Base-by-base conservation (phyloP, 2,329 filamentous ascomycete species). In the Aspergillus intermedius region DNA sequence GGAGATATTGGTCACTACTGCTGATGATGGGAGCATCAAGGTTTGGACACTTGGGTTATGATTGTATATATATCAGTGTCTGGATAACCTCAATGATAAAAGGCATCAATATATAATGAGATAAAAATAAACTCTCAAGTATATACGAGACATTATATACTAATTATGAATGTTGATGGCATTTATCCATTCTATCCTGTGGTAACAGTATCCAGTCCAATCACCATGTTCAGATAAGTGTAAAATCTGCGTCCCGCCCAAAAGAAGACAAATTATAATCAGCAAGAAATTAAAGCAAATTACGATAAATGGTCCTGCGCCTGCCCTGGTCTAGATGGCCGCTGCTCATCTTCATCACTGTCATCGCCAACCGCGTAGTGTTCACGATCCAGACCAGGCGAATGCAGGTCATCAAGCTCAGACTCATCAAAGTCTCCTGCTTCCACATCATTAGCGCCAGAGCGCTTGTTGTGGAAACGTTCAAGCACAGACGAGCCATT, bases 1-100 rank as follows among this genome's bases (percentile, higher is more conserved):
- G 60, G 91, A 97, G 71, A 86, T 96, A 65, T 75, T 98, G 42
- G 75, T 97, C 17, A 93, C 87, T 13, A 95, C 91, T 0, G 93
- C 91, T 0, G 93, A 98, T 65, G 91, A 97, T 69, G 93, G 93
- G 0, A 77, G 86, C 46, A 86, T 96, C 23, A 85, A 86, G 61
- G 83, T 91, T 1, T 98, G 93, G 91, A 78, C 80, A 54, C 63
- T 88, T 28, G 51, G 50, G 32, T 49, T 49, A 37, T 60, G 41
- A 58, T 49, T 48, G 32, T 30, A 35, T 30, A 46, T 40, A 17
- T 17, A n/a, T 7, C n/a, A n/a, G 12, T 13, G 3, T 35, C 12
- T 7, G 15, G 15, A 35, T 35, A 6, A 1, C 13, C 8, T 35
- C 5, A 35, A 35, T 8, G 5, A 17, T n/a, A 35, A 17, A 35